Evolutionary conservation across 1,284 basidiomycete species (phyloP), one percentile per base, ranked within the genome.

Genomic region (Exsudoporus floridanus): DNA sequence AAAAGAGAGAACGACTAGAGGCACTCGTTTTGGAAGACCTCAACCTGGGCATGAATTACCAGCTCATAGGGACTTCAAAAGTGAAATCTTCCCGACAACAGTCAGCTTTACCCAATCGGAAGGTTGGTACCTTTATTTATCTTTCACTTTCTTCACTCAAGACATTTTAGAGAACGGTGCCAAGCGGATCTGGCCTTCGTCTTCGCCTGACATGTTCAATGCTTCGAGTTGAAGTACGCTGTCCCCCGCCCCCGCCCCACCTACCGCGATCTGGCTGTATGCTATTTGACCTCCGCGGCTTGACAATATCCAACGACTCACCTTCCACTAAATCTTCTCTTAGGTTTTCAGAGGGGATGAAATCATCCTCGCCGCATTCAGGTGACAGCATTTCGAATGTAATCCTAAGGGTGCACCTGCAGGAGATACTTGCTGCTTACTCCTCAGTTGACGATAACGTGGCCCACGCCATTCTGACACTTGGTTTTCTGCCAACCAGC

Each of bases 221-320:
- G 67, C 65, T 90, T 46, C 81, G 89, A 31, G 46, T 85, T 31
- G 77, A 90, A 63, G 56, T 83, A 43, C 79, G 86, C 50, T 81
- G 78, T 55, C 78, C 82, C 13, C 73, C 84, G 46, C 79, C 78
- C 16, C 63, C 69, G 27, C 59, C 62, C 2, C 60, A 57, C 30
- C 39, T 60, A 13, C 71, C 73, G 18, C 80, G 87, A 14, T 88
- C 88, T n/a, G 88, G 89, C 8, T 77, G 79, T 18, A 47, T 89
- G 5, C 67, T 88, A 7, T n/a, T 88, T 31, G 88, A 90, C 63
- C 51, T 89, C 0, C 81, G 85, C 61, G 73, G 76, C 43, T 59
- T 87, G n/a, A 65, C 60, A 8, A 49, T 86, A 4, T 71, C 63
- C 37, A 74, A 72, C 30, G 69, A 71, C 14, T 60, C 65, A 7